Evolutionary conservation across 2,329 filamentous ascomycete species (phyloP).

Genomic region (Raffaelea deltoideospora): DNA sequence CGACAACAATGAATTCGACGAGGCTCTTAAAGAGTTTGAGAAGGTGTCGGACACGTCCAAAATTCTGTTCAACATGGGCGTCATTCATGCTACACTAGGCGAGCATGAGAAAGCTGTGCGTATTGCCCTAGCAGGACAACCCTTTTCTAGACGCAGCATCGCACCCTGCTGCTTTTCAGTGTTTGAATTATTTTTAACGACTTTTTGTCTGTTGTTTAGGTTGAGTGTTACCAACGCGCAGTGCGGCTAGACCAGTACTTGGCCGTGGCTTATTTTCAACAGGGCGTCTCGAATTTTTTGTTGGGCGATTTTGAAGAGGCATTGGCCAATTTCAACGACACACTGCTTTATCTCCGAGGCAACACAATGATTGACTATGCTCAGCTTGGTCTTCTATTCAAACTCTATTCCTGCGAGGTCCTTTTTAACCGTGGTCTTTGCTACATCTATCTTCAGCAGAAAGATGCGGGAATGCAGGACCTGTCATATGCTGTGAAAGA

Average conservation of each 20-base stretch:
- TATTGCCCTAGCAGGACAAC: slow-evolving; percentile 12
- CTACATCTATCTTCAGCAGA: slow-evolving; percentile 92
- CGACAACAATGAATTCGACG: slow-evolving; percentile 95
- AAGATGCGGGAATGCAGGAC: slow-evolving; percentile 81
- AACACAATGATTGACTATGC: slow-evolving; percentile 98
- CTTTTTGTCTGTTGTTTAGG: slow-evolving; percentile 31
- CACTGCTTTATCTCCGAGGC: slow-evolving; percentile 79
- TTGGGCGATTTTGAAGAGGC: slow-evolving; percentile 96
- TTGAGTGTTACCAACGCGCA: slow-evolving; percentile 87
- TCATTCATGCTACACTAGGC: slow-evolving; percentile 91
- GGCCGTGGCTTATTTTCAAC: slow-evolving; percentile 94
- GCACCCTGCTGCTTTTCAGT: neutral
- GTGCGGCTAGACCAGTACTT: slow-evolving; percentile 87
- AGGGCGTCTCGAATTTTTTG: slow-evolving; percentile 95
- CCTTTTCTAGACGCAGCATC: neutral
- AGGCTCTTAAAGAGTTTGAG: slow-evolving; percentile 69
- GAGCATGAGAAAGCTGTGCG: slow-evolving; percentile 91
- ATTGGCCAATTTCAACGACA: slow-evolving; percentile 96
- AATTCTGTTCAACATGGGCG: slow-evolving; percentile 96
- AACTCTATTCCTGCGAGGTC: slow-evolving; percentile 92
- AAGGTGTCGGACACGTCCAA: slow-evolving; percentile 89
- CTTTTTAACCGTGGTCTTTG: slow-evolving; percentile 94
- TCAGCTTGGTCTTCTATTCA: slow-evolving; percentile 87
- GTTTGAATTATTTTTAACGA: slow-evolving; percentile 52
- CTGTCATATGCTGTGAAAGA: slow-evolving; percentile 82